phyloP scores from a whole-genome alignment of 164 flowering plant species.

The Aristolochia californica region DNA sequence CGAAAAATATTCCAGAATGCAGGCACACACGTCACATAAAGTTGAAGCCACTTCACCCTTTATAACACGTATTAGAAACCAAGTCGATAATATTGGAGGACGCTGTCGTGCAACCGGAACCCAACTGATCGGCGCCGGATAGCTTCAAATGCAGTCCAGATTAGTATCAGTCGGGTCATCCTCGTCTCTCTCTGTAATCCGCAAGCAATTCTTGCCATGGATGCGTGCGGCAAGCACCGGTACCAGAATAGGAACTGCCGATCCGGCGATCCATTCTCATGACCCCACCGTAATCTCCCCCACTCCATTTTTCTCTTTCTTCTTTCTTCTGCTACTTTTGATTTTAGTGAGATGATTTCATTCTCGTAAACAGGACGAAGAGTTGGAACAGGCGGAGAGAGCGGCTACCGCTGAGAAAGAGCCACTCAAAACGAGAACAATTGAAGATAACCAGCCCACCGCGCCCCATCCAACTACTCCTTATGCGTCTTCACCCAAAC shows the following conservation, averaged over 20 bases:
- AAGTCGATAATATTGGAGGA: neutral
- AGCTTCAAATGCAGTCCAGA: neutral
- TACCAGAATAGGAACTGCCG: neutral
- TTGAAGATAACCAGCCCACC: neutral
- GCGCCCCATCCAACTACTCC: constrained; percentile 1
- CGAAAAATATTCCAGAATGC: too few relatives aligned
- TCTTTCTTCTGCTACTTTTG: too few relatives aligned
- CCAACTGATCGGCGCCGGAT: neutral
- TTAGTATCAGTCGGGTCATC: neutral
- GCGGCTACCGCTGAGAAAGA: neutral
- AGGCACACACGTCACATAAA: too few relatives aligned
- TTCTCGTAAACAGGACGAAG: neutral
- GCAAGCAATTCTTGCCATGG: neutral
- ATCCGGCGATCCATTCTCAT: neutral
- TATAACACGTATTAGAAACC: too few relatives aligned
- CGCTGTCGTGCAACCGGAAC: neutral
- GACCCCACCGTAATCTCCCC: neutral
- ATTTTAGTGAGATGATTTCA: neutral
- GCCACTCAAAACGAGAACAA: neutral
- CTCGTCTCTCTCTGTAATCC: neutral
- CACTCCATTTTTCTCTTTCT: neutral
- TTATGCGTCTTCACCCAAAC: neutral
- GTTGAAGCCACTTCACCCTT: too few relatives aligned
- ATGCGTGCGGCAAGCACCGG: neutral
- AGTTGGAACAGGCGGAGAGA: neutral